A percentile compares a stretch with the other conserved stretches of the same genome.
These are phyloP conservation scores for Acorus calamus DNA, from an alignment of 106 monocot genomes.

Conservation along the genomic window DNA sequence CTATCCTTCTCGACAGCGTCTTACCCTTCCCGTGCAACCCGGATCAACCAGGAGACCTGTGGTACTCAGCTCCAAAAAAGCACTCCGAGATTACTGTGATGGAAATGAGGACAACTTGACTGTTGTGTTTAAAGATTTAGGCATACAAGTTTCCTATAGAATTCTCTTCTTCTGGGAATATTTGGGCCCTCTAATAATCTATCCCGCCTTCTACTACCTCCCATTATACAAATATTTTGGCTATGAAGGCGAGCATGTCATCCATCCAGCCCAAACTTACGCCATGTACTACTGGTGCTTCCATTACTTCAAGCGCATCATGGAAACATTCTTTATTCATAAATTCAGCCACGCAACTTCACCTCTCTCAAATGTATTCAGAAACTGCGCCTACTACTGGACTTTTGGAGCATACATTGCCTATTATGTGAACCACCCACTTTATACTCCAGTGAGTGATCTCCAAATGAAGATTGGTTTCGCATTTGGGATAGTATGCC, in stretches of 20 bases:
- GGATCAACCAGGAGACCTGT: constrained; percentile 39
- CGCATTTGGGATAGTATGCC: constrained; percentile 63
- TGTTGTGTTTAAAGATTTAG: constrained; percentile 83
- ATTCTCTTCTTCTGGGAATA: constrained; percentile 96
- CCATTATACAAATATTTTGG: constrained; percentile 90
- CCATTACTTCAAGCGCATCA: constrained; percentile 85
- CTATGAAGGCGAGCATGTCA: constrained; percentile 43
- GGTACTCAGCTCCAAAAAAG: constrained; percentile 54
- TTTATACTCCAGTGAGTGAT: constrained; percentile 64
- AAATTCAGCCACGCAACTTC: constrained; percentile 94
- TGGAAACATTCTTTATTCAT: constrained; percentile 94
- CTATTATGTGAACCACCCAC: constrained; percentile 78
- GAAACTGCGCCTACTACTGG: constrained; percentile 92
- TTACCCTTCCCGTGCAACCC: constrained; percentile 56
- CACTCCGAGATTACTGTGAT: constrained; percentile 54
- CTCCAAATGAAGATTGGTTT: constrained; percentile 75
- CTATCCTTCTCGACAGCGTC: constrained; percentile 82
- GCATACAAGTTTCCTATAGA: constrained; percentile 61
- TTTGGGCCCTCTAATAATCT: constrained; percentile 75
- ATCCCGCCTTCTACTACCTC: constrained; percentile 77
- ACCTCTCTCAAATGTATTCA: constrained; percentile 78
- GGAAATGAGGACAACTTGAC: constrained; percentile 41
- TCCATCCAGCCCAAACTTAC: constrained; percentile 67
- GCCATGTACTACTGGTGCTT: constrained; percentile 89
- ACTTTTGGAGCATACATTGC: constrained; percentile 74